These are phyloP conservation scores for Didymella keratinophila DNA, from an alignment of 2,329 filamentous ascomycete species.

Conservation along the genomic window DNA sequence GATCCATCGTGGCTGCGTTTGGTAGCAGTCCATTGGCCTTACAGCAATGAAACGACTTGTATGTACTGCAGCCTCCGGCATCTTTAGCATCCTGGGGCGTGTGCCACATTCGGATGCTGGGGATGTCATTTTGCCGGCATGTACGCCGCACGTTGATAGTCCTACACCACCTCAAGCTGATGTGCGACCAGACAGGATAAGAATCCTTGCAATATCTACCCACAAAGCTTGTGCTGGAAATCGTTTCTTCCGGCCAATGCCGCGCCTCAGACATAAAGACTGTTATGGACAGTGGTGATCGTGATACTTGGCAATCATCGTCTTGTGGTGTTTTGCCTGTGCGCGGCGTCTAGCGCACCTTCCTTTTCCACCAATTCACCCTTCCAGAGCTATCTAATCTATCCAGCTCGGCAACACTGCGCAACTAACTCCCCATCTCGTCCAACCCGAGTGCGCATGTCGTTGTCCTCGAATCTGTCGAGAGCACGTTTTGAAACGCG, in stretches of 20 bases:
- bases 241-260: slow-evolving; percentile 24
- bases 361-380: neutral
- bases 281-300: slow-evolving; percentile 34
- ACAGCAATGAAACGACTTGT: slow-evolving; percentile 7
- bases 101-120: slow-evolving; percentile 10
- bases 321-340: slow-evolving; percentile 30
- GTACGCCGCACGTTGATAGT: slow-evolving; percentile 27
- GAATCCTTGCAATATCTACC: slow-evolving; percentile 20
- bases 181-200: slow-evolving; percentile 33
- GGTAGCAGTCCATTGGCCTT: slow-evolving; percentile 7
- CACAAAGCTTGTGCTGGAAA: slow-evolving; percentile 32
- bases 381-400: neutral
- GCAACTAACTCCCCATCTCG: neutral
- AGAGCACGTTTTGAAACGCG: slow-evolving; percentile 23
- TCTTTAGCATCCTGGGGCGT: slow-evolving; percentile 4
- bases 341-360: slow-evolving; percentile 20
- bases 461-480: neutral
- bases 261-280: slow-evolving; percentile 33
- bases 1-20: neutral
- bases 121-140: slow-evolving; percentile 27
- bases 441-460: neutral
- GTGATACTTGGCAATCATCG: slow-evolving; percentile 31
- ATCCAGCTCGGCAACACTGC: neutral
- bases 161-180: slow-evolving; percentile 25
- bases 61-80: slow-evolving; percentile 11